Conservation (phyloP, 2,329 filamentous ascomycete species). For the Beauveria bassiana region DNA sequence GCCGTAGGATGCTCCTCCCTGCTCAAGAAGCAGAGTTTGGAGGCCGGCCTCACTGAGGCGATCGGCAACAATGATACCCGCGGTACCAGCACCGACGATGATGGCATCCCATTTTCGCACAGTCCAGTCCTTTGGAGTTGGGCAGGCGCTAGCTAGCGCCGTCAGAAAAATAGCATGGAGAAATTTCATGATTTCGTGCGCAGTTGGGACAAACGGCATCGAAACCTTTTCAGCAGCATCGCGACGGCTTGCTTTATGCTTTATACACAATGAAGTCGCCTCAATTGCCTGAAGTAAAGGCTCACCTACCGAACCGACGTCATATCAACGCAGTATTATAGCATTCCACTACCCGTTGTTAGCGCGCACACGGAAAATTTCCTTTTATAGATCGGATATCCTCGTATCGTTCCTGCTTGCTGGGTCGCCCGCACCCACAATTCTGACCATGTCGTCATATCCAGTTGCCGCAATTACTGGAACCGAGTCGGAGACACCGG, state of each 20-base stretch:
- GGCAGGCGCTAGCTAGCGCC: constrained; percentile 5
- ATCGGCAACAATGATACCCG: constrained; percentile 44
- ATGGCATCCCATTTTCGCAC: constrained; percentile 24
- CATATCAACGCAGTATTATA: constrained; percentile 2
- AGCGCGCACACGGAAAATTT: neutral
- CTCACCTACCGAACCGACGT: neutral
- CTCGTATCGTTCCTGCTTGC: constrained; percentile 5
- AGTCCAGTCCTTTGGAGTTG: constrained; percentile 13
- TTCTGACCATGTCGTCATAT: constrained; percentile 7
- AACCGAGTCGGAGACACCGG: neutral
- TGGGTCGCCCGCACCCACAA: constrained; percentile 7
- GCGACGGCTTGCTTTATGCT: neutral
- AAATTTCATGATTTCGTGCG: neutral
- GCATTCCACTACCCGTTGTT: neutral
- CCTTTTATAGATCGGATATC: neutral
- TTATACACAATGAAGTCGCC: neutral
- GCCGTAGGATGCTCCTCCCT: constrained; percentile 42
- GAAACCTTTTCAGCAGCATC: neutral
- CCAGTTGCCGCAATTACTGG: neutral
- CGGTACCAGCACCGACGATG: constrained; percentile 42
- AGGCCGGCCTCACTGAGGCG: constrained; percentile 43
- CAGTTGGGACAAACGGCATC: neutral
- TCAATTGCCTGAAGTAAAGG: neutral
- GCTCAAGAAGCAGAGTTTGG: constrained; percentile 43
- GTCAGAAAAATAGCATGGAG: neutral